Base-by-base conservation (phyloP, 495 filamentous ascomycete genomes). In the Podospora appendiculata region DNA sequence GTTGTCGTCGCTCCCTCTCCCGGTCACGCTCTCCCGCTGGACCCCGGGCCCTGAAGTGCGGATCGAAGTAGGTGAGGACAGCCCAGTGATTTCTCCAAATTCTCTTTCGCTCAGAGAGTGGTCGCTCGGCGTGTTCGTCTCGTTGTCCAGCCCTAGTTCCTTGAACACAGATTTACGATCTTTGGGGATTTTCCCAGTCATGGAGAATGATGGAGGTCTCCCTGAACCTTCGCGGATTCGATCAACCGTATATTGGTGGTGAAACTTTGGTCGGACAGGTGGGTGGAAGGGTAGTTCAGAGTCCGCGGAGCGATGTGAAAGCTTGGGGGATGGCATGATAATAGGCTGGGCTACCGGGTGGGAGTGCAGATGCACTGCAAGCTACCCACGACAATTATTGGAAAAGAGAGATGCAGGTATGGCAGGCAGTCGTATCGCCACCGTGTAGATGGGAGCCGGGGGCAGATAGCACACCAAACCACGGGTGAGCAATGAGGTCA, bases 121-220 rank as follows among this genome's bases (percentile, higher is more conserved):
- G 39, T 60, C 55, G 10, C 41, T 48, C 49, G 53, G 45, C 16
- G 65, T 57, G 36, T 70, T 63, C 47, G 68, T 65, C 25, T 25
- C 25, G 25, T 25, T 25, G 41, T 70, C 64, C 41, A 78, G 50
- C 11, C 71, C 74, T 40, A 72, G 58, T 56, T 78, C 75, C 50
- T 60, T 70, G 53, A 78, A 78, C 45, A 75, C 60, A 16, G 70
- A 74, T 51, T 63, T 66, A 25, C 70, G 63, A 13, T 60, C 65
- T 58, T 69, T 67, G 38, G 56, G 59, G 34, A 70, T 70, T 34
- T 69, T 71, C 47, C 62, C 54, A 18, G 53, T 54, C 62, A 70
- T 69, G 19, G 59, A 55, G 42, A 65, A 61, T 4, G 58, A 55
- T 1, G 64, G 65, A 6, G 59, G 59, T 33, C 51, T 60, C 9